phyloP scores from a whole-genome alignment of 805 yeast genomes.

The Metschnikowia arizonensis region DNA sequence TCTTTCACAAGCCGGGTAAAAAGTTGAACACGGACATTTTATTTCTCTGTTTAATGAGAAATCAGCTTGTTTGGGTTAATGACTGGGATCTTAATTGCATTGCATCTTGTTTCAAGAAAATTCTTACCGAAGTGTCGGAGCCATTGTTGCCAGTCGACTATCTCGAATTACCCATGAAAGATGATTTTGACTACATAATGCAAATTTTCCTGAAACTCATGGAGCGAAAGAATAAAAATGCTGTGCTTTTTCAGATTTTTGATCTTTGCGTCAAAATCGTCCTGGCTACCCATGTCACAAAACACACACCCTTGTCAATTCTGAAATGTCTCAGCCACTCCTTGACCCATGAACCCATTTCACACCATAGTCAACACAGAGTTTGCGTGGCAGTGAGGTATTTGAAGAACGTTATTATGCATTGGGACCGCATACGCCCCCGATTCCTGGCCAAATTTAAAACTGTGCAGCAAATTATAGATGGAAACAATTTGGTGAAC shows the following conservation, averaged over 20 bases:
- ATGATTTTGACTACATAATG: constrained; percentile 43
- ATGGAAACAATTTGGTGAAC: constrained; percentile 13
- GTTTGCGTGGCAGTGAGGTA: constrained; percentile 51
- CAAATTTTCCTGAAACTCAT: constrained; percentile 33
- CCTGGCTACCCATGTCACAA: constrained; percentile 18
- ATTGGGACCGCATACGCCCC: constrained; percentile 40
- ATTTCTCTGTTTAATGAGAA: constrained; percentile 47
- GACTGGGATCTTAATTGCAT: constrained; percentile 56
- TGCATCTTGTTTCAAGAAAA: constrained; percentile 43
- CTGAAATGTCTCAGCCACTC: constrained; percentile 52
- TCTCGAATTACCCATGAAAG: constrained; percentile 53
- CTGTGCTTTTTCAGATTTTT: constrained; percentile 45
- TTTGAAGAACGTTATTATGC: constrained; percentile 47
- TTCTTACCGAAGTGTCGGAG: constrained; percentile 48
- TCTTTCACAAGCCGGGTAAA: constrained; percentile 57
- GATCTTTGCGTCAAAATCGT: constrained; percentile 36
- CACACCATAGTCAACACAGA: constrained; percentile 42
- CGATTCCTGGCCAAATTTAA: constrained; percentile 12
- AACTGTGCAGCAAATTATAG: constrained; percentile 16
- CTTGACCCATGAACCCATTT: constrained; percentile 46
- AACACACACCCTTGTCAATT: constrained; percentile 30
- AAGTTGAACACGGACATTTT: constrained; percentile 43
- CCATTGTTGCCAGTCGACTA: constrained; percentile 50
- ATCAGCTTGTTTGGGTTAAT: constrained; percentile 49
- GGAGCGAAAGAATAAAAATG: constrained; percentile 17